phyloP scores from a whole-genome alignment of 306 rosid genomes.

The Pueraria montana region DNA sequence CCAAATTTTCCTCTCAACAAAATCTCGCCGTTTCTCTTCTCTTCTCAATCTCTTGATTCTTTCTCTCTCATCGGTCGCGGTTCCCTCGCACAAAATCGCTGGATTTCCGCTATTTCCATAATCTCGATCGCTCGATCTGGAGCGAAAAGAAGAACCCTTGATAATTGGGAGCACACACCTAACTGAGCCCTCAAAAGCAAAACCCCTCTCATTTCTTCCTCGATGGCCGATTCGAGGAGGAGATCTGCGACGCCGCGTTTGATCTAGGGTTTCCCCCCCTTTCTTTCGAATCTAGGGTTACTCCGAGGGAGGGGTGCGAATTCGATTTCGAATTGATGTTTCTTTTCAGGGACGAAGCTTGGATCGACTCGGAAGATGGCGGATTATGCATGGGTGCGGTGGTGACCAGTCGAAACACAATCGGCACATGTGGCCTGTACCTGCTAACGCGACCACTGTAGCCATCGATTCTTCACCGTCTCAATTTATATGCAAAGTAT shows the following conservation, averaged over 20 bases:
- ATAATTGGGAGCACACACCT: conserved; percentile 20
- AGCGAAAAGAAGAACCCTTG: conserved; percentile 45
- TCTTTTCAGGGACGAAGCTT: conserved; percentile 69
- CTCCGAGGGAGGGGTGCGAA: conserved; percentile 52
- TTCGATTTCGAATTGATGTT: conserved; percentile 91
- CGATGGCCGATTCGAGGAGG: conserved; percentile 45
- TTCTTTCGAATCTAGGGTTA: conserved; percentile 52
- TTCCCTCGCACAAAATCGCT: conserved; percentile 69
- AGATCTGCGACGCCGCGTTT: conserved; percentile 59
- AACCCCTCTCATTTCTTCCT: not conserved
- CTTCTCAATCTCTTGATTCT: conserved; percentile 34
- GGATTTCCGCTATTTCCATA: conserved; percentile 64
- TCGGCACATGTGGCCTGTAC: conserved; percentile 99
- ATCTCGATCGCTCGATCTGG: conserved; percentile 58
- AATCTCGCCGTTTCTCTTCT: conserved; percentile 58
- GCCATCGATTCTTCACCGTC: conserved; percentile 71
- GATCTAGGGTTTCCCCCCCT: conserved; percentile 72
- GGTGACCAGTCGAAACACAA: conserved; percentile 86
- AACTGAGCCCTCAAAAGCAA: conserved; percentile 64
- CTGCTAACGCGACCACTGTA: conserved; percentile 85
- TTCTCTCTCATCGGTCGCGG: conserved; percentile 67
- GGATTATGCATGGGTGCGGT: conserved; percentile 94
- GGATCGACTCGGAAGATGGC: conserved; percentile 85
- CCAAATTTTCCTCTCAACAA: conserved; percentile 39
- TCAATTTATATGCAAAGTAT: conserved; percentile 76